Evolutionary conservation across 2,329 filamentous ascomycete species (phyloP).

Genomic region (Colletotrichum spaethianum): DNA sequence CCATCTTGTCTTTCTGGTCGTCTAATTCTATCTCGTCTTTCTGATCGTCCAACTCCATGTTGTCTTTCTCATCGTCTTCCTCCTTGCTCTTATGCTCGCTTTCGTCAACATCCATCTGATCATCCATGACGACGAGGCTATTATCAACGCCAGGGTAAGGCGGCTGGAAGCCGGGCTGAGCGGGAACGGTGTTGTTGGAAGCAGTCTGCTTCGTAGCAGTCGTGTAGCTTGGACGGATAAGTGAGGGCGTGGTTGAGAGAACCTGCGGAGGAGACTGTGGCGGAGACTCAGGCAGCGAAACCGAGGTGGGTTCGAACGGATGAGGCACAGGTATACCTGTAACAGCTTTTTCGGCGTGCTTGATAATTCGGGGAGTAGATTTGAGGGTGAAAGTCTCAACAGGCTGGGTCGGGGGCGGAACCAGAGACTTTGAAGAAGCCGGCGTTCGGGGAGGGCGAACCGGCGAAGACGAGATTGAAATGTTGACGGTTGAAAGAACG

Average conservation of each 20-base stretch:
- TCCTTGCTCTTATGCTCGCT: not conserved
- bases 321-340: too few species aligned
- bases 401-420: not conserved
- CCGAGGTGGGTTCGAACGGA: not conserved
- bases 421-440: not conserved
- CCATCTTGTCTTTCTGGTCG: not conserved
- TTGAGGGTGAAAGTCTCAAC: not conserved
- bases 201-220: too few species aligned
- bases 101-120: not conserved
- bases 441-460: not conserved
- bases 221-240: not conserved
- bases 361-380: not conserved
- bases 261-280: not conserved
- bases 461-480: not conserved
- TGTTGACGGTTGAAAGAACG: too few species aligned
- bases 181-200: too few species aligned
- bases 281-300: not conserved
- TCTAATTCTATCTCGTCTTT: not conserved
- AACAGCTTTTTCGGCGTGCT: not conserved
- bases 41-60: not conserved
- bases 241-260: not conserved
- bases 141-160: too few species aligned
- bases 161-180: too few species aligned
- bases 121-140: not conserved
- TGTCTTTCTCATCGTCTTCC: too few species aligned